Evolutionary conservation across 441 rosid species (phyloP).

Genomic region (Theobroma grandiflorum): DNA sequence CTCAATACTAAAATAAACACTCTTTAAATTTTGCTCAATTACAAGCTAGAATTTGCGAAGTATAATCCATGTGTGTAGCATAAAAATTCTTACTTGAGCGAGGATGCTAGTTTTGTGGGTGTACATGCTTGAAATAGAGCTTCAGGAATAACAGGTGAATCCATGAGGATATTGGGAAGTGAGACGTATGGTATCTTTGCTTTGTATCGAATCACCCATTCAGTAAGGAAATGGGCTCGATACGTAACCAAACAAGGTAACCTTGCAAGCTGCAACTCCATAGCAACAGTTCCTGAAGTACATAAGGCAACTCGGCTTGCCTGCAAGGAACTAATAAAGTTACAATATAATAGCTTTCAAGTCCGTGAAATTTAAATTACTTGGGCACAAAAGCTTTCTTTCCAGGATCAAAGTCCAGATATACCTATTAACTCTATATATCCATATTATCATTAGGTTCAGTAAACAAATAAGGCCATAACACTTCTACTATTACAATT

Average conservation of each 20-base stretch:
- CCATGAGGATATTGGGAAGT: slow-evolving; percentile 83
- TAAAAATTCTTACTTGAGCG: slow-evolving; percentile 56
- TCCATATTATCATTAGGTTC: not conserved
- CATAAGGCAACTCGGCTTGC: slow-evolving; percentile 83
- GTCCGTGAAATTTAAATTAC: not conserved
- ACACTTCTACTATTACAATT: not conserved
- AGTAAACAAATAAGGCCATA: not conserved
- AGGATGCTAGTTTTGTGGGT: slow-evolving; percentile 57
- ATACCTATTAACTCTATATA: not conserved
- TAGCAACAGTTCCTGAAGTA: slow-evolving; percentile 94
- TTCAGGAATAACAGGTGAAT: slow-evolving; percentile 80
- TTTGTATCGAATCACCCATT: slow-evolving; percentile 69
- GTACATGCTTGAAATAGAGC: slow-evolving; percentile 80
- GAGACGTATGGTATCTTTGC: slow-evolving; percentile 87
- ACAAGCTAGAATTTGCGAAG: not conserved
- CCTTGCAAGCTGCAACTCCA: slow-evolving; percentile 83
- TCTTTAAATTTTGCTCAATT: not conserved
- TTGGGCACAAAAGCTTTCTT: not conserved
- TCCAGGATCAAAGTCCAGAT: not conserved
- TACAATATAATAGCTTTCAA: not conserved
- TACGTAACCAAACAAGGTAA: slow-evolving; percentile 85
- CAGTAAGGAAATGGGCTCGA: slow-evolving; percentile 82
- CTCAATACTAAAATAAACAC: not conserved
- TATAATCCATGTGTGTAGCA: not conserved
- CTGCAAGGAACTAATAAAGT: slow-evolving; percentile 49